Evolutionary conservation across 495 filamentous ascomycete species (phyloP), one percentile per base, ranked within the genome.

Genomic region (Neurospora pannonica): DNA sequence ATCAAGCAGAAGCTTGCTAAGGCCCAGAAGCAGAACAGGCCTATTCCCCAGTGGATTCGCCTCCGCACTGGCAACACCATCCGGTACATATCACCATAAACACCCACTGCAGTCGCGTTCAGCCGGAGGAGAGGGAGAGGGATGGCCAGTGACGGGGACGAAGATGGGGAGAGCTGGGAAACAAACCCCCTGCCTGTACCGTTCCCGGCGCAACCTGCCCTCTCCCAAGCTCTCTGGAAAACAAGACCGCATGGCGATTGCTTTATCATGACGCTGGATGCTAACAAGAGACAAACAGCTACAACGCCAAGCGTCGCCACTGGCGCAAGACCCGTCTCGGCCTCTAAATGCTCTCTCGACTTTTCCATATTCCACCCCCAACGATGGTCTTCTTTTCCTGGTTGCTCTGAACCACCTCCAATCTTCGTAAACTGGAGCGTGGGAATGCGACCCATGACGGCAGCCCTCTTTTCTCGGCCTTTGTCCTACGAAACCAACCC

Each of bases 1-100:
- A 97, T 94, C 86, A 99, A 99, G 95, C 92, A 96, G 86, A 99
- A 99, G 96, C 96, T 99, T 88, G 96, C 97, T 82, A 97, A 94
- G 90, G 96, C 96, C 83, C 94, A 97, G 90, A 97, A 97, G 88
- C 94, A 97, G 89, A 99, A 98, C 92, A 90, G 97, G 80, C 96
- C 96, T 76, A 98, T 99, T 85, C 96, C 96, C 76, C 96, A 99
- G 90, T 99, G 96, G 96, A 98, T 99, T 84, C 92, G 96, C 81
- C 90, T 99, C 80, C 92, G 96, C 83, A 99, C 96, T 77, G 92
- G 92, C 85, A 99, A 99, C 90, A 99, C 95, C 88, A 97, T 98
- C 86, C 89, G 94, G 94, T 98, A 91, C 87, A 90, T 67, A 67
- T 67, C 28, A 67, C 54, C 54, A 67, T 67, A 19, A 67, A 34